Evolutionary conservation across 2,329 filamentous ascomycete species (phyloP), one percentile per base, ranked within the genome.

Genomic region (Cladosporium halotolerans): DNA sequence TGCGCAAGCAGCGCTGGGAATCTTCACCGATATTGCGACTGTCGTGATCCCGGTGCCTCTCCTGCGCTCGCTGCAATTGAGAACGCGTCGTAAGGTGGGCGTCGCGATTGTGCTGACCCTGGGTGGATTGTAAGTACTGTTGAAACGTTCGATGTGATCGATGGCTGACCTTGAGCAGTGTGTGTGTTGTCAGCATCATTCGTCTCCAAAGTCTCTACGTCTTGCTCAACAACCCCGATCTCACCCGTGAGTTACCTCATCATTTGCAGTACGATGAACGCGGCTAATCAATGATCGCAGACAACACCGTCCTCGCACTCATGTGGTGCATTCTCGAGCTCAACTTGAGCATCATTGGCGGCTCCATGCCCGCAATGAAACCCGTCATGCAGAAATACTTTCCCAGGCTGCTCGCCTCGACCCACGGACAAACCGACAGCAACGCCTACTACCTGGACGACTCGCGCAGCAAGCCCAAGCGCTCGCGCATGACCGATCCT

Each of bases 321-420:
- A 51, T 51, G 48, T 51, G 48, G 48, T 51, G 48, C 9, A 32
- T 51, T 16, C 48, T 51, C 40, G 48, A 51, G 32, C 48, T 51
- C 13, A 51, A 51, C 33, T 14, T 51, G 13, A 51, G 48, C 18
- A 51, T 51, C 13, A 40, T 51, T 11, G 48, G 48, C 6, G 48
- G 48, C 13, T 51, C 48, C 32, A 51, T 51, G 48, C 48, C 48
- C 11, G 48, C 48, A 18, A 51, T 51, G 48, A 51, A 51, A 14
- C 48, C 48, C 6, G 48, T 51, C 18, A 10, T 51, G 18, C 48
- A 51, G 33, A 51, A 51, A 44, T 51, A 44, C 40, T 43, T 44
- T 40, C 48, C 48, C 18, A 43, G 40, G 16, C 16, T 51, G 11
- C 48, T 51, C 19, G 48, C 48, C 2, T 51, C 48, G 3, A 51